Conservation (phyloP, 2,329 filamentous ascomycete genomes). For the Penicillium sp. region DNA sequence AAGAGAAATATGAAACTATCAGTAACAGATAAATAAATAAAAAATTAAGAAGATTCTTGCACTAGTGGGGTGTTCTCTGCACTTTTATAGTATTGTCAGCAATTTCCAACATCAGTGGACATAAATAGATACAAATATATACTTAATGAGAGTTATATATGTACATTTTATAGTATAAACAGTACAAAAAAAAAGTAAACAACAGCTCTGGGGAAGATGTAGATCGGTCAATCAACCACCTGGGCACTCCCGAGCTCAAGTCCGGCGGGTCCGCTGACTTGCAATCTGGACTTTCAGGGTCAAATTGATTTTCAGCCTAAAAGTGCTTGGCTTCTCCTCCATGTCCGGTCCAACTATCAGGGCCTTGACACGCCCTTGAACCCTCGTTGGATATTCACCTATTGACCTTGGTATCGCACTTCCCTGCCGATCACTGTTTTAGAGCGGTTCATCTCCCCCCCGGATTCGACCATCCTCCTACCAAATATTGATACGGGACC, state of each 20-base stretch:
- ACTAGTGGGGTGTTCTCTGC: not conserved
- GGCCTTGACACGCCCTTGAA: slow-evolving; percentile 24
- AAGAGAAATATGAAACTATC: not conserved
- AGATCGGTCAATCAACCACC: slow-evolving; percentile 9
- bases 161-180: not conserved
- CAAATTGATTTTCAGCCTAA: slow-evolving; percentile 7
- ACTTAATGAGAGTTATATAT: not conserved
- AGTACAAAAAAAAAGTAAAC: not conserved
- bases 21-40: not conserved
- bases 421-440: slow-evolving; percentile 10
- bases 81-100: not conserved
- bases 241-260: not conserved
- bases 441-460: slow-evolving; percentile 5
- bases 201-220: not conserved
- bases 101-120: not conserved
- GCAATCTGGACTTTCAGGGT: slow-evolving; percentile 6
- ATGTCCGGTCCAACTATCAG: slow-evolving; percentile 20
- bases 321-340: slow-evolving; percentile 6
- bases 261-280: slow-evolving; percentile 12
- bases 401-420: not conserved
- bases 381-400: not conserved
- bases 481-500: slow-evolving; percentile 4
- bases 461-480: slow-evolving; percentile 11
- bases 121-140: not conserved
- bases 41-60: too few species aligned